These are phyloP conservation scores for Citrus inodora DNA, from an alignment of 345 rosid genomes.

Conservation along the genomic window DNA sequence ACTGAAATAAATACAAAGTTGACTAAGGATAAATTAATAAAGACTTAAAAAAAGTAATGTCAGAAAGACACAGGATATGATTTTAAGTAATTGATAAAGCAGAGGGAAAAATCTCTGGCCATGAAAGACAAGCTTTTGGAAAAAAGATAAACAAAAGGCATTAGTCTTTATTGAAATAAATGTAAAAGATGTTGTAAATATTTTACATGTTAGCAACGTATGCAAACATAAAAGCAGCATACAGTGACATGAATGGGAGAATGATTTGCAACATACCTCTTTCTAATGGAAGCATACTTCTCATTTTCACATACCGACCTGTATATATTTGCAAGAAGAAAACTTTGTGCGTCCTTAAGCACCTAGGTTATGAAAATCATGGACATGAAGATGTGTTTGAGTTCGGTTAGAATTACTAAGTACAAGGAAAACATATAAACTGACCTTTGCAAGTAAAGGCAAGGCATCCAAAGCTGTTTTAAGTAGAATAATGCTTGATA, in stretches of 20 bases:
- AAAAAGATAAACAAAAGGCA: not conserved
- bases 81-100: not conserved
- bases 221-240: slow-evolving; percentile 1
- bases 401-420: not conserved
- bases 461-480: slow-evolving; percentile 95
- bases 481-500: slow-evolving; percentile 88
- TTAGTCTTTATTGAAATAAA: not conserved
- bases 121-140: not conserved
- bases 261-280: slow-evolving; percentile 41
- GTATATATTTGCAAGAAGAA: slow-evolving; percentile 76
- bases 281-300: slow-evolving; percentile 70
- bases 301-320: slow-evolving; percentile 75
- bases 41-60: not conserved
- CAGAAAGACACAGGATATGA: not conserved
- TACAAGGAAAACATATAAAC: slow-evolving; percentile 11
- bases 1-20: not conserved
- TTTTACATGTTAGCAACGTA: not conserved
- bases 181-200: not conserved
- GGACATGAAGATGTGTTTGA: not conserved
- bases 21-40: not conserved
- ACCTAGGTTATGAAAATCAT: slow-evolving; percentile 46
- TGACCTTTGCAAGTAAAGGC: slow-evolving; percentile 81
- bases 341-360: slow-evolving; percentile 78
- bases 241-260: slow-evolving; percentile 5
- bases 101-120: not conserved